Percentiles rank a stretch among this genome's conserved stretches.
These are phyloP conservation scores for Passalora sequoiae DNA, from an alignment of 2,329 filamentous ascomycete species.

Conservation along the genomic window DNA sequence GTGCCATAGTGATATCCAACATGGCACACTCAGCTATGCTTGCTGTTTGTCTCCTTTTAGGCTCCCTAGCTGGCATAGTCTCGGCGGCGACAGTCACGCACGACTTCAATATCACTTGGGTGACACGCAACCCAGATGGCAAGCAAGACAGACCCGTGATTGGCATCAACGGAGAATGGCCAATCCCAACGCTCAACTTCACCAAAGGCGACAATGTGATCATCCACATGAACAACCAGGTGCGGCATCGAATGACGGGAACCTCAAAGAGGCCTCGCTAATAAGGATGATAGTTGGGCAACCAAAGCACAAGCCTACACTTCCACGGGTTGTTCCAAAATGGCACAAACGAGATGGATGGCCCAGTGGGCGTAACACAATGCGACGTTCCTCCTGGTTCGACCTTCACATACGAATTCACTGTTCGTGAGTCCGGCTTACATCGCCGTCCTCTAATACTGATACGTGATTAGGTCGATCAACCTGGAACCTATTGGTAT, in stretches of 20 bases:
- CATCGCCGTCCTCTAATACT: no score
- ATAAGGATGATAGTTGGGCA: conserved; percentile 44
- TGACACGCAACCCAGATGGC: conserved; percentile 53
- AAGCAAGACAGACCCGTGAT: conserved; percentile 49
- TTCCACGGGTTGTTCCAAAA: conserved; percentile 77
- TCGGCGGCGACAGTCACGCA: conserved; percentile 20
- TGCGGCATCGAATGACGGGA: no score
- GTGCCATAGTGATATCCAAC: not conserved
- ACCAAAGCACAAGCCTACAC: conserved; percentile 62
- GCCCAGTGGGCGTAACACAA: conserved; percentile 62
- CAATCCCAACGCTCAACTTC: conserved; percentile 65
- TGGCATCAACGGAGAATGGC: conserved; percentile 69
- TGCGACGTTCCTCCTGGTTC: conserved; percentile 60
- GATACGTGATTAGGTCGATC: conserved; percentile 36
- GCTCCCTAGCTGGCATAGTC: conserved; percentile 12
- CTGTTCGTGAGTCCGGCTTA: conserved; percentile 37
- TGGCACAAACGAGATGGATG: conserved; percentile 70
- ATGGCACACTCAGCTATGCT: not conserved
- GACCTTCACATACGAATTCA: conserved; percentile 64
- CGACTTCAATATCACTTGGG: conserved; percentile 47
- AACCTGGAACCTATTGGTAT: conserved; percentile 56
- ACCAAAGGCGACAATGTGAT: conserved; percentile 69
- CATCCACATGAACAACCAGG: conserved; percentile 62
- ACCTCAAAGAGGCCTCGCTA: not conserved
- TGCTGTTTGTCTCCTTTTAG: not conserved